Conservation (phyloP, 1,284 basidiomycete species). For the Cystobasidiaceae sp. region DNA sequence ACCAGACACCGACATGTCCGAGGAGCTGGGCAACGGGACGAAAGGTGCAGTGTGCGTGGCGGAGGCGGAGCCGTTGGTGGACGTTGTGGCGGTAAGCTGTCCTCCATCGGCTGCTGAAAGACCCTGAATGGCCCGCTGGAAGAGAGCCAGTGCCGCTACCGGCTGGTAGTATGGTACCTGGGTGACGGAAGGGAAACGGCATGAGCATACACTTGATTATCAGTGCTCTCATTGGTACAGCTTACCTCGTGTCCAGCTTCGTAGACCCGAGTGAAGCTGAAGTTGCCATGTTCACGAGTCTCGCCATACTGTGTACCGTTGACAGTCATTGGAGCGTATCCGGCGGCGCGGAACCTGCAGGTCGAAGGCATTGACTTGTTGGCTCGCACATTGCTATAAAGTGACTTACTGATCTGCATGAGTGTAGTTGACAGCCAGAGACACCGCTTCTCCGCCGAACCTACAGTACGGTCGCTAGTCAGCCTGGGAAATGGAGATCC, state of each 20-base stretch:
- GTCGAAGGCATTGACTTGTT: not conserved
- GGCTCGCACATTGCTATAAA: not conserved
- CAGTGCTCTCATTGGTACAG: not conserved
- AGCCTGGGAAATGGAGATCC: not conserved
- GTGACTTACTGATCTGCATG: slow-evolving; percentile 10
- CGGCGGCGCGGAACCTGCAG: slow-evolving; percentile 10
- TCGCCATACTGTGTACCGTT: slow-evolving; percentile 31
- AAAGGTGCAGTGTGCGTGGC: slow-evolving; percentile 7
- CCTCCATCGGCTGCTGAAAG: slow-evolving; percentile 9
- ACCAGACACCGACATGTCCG: not conserved
- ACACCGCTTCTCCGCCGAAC: slow-evolving; percentile 26
- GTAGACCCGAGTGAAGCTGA: slow-evolving; percentile 25
- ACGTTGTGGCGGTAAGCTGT: not conserved
- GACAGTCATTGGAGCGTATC: slow-evolving; percentile 28
- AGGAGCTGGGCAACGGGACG: slow-evolving; percentile 5
- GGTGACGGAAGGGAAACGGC: too few species aligned
- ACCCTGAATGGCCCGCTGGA: slow-evolving; percentile 22
- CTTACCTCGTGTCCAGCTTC: slow-evolving; percentile 28
- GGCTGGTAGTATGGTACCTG: slow-evolving; percentile 26
- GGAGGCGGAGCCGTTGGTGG: slow-evolving; percentile 10
- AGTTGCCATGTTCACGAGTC: slow-evolving; percentile 23
- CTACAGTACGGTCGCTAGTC: not conserved
- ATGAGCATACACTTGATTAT: not conserved
- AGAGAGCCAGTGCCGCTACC: slow-evolving; percentile 14
- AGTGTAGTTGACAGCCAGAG: slow-evolving; percentile 18